These are phyloP conservation scores for Aristolochia contorta DNA, from an alignment of 164 flowering plant species.

Conservation along the genomic window DNA sequence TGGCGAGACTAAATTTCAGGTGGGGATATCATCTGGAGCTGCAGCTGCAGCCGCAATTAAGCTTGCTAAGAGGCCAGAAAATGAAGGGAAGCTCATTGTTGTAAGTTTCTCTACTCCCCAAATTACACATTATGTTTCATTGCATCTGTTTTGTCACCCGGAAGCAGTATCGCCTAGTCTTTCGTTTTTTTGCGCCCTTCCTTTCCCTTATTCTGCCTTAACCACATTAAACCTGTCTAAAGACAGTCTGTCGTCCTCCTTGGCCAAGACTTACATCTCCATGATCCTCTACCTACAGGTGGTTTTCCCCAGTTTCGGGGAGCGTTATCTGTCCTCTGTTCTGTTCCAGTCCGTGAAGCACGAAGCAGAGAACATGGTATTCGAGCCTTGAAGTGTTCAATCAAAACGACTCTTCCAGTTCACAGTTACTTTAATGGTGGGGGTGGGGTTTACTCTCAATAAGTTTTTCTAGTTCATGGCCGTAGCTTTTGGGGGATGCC, in stretches of 20 bases:
- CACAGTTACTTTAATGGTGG: no score
- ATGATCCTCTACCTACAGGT: slow-evolving; percentile 26
- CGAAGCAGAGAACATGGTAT: slow-evolving; percentile 49
- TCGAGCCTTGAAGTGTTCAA: slow-evolving; percentile 25
- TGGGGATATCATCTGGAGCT: slow-evolving; percentile 25
- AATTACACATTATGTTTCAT: background rate
- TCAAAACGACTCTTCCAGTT: no score
- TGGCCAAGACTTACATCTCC: background rate
- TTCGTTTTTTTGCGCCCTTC: no score
- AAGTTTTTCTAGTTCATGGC: no score
- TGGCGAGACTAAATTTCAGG: slow-evolving; percentile 7
- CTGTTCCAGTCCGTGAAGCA: slow-evolving; percentile 46
- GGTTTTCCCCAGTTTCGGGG: slow-evolving; percentile 62
- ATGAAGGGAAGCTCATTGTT: slow-evolving; percentile 73
- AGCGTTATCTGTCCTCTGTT: slow-evolving; percentile 53
- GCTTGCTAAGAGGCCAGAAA: slow-evolving; percentile 57
- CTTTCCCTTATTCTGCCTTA: no score
- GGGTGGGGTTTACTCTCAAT: no score
- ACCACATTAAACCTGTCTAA: no score
- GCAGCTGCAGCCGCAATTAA: slow-evolving; percentile 24
- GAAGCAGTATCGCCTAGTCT: no score
- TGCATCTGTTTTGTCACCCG: no score
- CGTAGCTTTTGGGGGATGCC: no score
- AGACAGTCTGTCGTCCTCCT: background rate
- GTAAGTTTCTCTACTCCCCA: slow-evolving; percentile 36